Percentiles rank a stretch among this genome's conserved stretches.
Conservation (phyloP, 2,329 filamentous ascomycete genomes). For the Botrytis tulipae region DNA sequence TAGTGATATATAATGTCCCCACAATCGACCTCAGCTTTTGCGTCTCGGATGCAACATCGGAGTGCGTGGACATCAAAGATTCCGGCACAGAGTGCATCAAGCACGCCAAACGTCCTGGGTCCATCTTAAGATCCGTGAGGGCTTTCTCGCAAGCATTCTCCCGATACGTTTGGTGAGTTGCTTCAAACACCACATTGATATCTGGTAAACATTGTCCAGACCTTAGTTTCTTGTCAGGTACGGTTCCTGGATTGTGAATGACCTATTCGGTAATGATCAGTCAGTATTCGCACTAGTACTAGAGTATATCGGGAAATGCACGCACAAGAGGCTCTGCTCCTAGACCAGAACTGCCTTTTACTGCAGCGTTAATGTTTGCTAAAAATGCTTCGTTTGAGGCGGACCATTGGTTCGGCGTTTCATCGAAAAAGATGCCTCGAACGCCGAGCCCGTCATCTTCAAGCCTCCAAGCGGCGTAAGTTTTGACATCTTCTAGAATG, state of each 20-base stretch:
- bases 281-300: not conserved
- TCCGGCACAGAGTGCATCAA: slow-evolving; percentile 19
- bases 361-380: slow-evolving; percentile 14
- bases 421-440: slow-evolving; percentile 28
- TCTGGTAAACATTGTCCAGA: slow-evolving; percentile 22
- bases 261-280: slow-evolving; percentile 6
- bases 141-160: slow-evolving; percentile 15
- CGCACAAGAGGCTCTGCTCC: slow-evolving; percentile 21
- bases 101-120: slow-evolving; percentile 18
- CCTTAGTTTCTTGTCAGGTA: slow-evolving; percentile 19
- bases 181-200: slow-evolving; percentile 23
- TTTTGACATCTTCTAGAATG: slow-evolving; percentile 22
- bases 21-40: slow-evolving; percentile 6
- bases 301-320: not conserved
- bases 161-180: slow-evolving; percentile 14
- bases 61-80: slow-evolving; percentile 11
- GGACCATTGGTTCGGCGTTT: slow-evolving; percentile 24
- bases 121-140: slow-evolving; percentile 10
- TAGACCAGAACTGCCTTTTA: slow-evolving; percentile 21
- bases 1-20: slow-evolving; percentile 15
- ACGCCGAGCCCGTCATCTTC: slow-evolving; percentile 21
- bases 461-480: slow-evolving; percentile 24
- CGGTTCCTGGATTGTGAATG: slow-evolving; percentile 27
- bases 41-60: slow-evolving; percentile 11
- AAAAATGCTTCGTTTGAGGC: slow-evolving; percentile 20